Conservation (phyloP, 202 grass and related monocot genomes). For the Carex arenaria region DNA sequence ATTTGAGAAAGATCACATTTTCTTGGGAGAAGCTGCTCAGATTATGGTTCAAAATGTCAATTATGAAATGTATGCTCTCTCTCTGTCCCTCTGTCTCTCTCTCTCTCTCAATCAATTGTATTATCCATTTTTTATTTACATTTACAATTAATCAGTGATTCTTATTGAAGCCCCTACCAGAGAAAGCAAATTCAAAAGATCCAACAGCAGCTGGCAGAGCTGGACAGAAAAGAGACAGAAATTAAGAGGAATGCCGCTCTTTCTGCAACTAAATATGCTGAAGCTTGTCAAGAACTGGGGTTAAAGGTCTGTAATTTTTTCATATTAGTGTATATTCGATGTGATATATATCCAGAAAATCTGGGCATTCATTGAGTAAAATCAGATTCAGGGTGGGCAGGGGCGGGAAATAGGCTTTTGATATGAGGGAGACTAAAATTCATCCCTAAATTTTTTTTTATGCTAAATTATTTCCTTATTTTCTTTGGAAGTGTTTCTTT, state of each 20-base stretch:
- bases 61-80: slow-evolving; percentile 75
- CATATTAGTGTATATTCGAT: neutral
- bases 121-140: neutral
- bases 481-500: too few species aligned
- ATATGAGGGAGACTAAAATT: too few species aligned
- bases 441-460: too few species aligned
- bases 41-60: slow-evolving; percentile 98
- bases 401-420: too few species aligned
- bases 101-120: neutral
- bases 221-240: slow-evolving; percentile 80
- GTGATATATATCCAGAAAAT: neutral
- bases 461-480: too few species aligned
- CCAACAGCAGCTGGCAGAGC: slow-evolving; percentile 84
- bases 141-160: neutral
- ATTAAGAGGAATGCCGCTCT: slow-evolving; percentile 80
- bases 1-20: slow-evolving; percentile 94
- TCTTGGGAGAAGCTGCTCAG: slow-evolving; percentile 86
- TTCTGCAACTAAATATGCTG: slow-evolving; percentile 68
- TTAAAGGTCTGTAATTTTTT: slow-evolving; percentile 49
- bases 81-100: neutral
- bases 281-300: slow-evolving; percentile 89
- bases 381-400: neutral
- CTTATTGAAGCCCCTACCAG: slow-evolving; percentile 70
- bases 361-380: neutral
- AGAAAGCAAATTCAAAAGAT: slow-evolving; percentile 91